Conservation (phyloP, 2,329 filamentous ascomycete genomes). For the Sporothrix brunneoviolacea region DNA sequence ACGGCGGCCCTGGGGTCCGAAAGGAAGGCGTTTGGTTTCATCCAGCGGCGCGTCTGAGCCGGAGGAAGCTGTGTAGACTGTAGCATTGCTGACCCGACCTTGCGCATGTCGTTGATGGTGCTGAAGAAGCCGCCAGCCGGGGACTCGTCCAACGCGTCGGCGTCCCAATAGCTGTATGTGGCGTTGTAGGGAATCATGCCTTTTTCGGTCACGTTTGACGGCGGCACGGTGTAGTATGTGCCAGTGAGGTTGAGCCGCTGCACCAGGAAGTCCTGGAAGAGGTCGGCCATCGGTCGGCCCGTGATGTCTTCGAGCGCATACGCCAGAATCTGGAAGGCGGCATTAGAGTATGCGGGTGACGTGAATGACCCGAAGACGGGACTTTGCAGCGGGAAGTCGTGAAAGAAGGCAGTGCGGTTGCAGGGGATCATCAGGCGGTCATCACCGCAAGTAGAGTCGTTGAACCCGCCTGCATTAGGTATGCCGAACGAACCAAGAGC, state of each 20-base stretch:
- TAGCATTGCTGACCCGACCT: conserved; percentile 37
- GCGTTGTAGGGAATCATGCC: conserved; percentile 18
- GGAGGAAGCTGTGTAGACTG: conserved; percentile 33
- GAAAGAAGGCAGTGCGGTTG: conserved; percentile 17
- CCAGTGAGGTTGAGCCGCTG: conserved; percentile 25
- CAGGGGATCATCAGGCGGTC: not conserved
- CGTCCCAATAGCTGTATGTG: conserved; percentile 20
- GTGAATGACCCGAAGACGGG: conserved; percentile 28
- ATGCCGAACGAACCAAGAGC: not conserved
- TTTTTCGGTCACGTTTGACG: conserved; percentile 16
- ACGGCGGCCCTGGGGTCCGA: conserved; percentile 24
- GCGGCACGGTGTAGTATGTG: conserved; percentile 22
- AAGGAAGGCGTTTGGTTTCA: conserved; percentile 35
- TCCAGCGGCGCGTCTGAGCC: conserved; percentile 35
- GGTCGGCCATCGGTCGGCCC: conserved; percentile 23
- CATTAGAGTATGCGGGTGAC: conserved; percentile 32
- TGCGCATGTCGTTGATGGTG: conserved; percentile 31
- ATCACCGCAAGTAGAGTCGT: conserved; percentile 7
- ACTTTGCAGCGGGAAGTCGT: conserved; percentile 23
- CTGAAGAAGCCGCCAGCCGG: conserved; percentile 15
- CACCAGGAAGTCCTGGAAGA: conserved; percentile 28
- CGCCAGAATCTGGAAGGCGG: conserved; percentile 30
- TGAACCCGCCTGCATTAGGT: not conserved
- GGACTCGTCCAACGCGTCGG: conserved; percentile 21
- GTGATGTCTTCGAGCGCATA: conserved; percentile 36